A percentile compares a stretch with the other conserved stretches of the same genome.
Evolutionary conservation across 805 yeast species (phyloP).

Genomic region (Brettanomyces bruxellensis): DNA sequence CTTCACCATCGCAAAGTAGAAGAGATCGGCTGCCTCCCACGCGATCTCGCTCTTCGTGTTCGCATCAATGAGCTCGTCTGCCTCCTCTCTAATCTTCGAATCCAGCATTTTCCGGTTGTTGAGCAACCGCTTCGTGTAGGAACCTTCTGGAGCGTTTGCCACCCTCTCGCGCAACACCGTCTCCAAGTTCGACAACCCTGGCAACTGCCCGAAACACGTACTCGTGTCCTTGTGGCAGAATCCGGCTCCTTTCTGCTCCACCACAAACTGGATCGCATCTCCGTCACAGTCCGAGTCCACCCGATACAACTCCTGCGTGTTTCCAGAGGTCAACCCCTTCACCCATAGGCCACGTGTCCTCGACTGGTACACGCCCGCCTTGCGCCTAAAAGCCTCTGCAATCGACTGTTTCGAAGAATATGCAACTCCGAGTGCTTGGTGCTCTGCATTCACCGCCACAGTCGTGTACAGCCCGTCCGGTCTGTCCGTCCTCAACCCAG

Average conservation of each 20-base stretch:
- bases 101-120: conserved; percentile 63
- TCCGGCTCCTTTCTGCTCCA: conserved; percentile 77
- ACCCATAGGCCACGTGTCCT: conserved; percentile 91
- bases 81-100: conserved; percentile 92
- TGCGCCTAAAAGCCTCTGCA: conserved; percentile 67
- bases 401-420: conserved; percentile 83
- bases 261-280: conserved; percentile 82
- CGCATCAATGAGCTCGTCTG: conserved; percentile 92
- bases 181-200: conserved; percentile 65
- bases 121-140: conserved; percentile 88
- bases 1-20: conserved; percentile 46
- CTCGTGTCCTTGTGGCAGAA: conserved; percentile 83
- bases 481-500: conserved; percentile 68
- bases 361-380: conserved; percentile 89
- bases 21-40: conserved; percentile 95
- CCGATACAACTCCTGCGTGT: conserved; percentile 66
- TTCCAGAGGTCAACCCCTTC: conserved; percentile 95
- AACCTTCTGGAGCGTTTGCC: conserved; percentile 73
- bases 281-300: conserved; percentile 84
- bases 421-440: conserved; percentile 79
- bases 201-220: conserved; percentile 71
- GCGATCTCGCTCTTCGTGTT: conserved; percentile 56
- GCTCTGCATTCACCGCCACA: conserved; percentile 59
- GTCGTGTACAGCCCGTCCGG: conserved; percentile 81
- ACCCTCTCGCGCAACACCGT: conserved; percentile 54